Conservation (phyloP, 2,329 filamentous ascomycete species). For the Aspergillus neoniger region DNA sequence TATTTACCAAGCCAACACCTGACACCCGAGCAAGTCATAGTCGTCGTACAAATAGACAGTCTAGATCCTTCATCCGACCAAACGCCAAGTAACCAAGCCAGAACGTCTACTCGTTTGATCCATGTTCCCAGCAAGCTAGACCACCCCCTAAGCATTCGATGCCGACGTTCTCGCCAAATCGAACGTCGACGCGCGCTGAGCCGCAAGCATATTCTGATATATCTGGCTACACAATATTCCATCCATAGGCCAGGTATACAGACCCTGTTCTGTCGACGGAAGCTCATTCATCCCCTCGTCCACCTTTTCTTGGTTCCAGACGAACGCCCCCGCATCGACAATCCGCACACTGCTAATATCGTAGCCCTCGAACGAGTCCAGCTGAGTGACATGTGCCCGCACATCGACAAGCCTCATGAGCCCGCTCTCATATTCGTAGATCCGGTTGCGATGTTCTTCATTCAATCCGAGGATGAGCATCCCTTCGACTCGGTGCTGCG, state of each 20-base stretch:
- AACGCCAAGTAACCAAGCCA: not conserved
- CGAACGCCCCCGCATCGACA: constrained; percentile 31
- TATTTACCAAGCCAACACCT: not conserved
- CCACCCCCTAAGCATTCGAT: not conserved
- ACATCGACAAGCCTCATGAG: constrained; percentile 23
- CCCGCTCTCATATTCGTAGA: constrained; percentile 29
- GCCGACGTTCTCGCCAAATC: not conserved
- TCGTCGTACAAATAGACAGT: not conserved
- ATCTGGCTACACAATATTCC: constrained; percentile 18
- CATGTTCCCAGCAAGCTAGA: not conserved
- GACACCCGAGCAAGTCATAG: not conserved
- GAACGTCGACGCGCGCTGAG: constrained; percentile 13
- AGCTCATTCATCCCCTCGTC: constrained; percentile 1
- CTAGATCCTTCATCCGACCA: not conserved
- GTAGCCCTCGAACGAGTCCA: constrained; percentile 13
- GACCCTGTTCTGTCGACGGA: constrained; percentile 8
- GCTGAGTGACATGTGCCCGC: constrained; percentile 24
- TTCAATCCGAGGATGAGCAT: constrained; percentile 32
- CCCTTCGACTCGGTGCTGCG: constrained; percentile 25
- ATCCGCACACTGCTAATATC: constrained; percentile 14
- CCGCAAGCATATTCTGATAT: constrained; percentile 20
- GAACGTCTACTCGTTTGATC: not conserved
- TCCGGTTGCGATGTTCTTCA: constrained; percentile 24
- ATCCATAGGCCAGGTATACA: constrained; percentile 20
- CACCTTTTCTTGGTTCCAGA: constrained; percentile 17